Base-by-base conservation (phyloP, 108 stramenopile species). In the Cyclotella baltica region DNA sequence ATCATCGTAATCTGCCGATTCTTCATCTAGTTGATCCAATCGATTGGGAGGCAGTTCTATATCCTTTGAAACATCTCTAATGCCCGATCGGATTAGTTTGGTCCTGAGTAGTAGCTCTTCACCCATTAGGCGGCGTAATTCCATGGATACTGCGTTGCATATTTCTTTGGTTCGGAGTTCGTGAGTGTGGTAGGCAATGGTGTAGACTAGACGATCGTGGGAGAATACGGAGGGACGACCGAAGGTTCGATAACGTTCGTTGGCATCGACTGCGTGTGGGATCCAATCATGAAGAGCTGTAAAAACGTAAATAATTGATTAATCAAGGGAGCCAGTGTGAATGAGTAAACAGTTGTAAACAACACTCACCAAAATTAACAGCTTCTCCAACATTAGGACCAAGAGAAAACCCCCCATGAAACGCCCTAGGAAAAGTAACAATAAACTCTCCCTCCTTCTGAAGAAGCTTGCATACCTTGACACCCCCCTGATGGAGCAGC, bases 381-480 rank as follows among this genome's bases (percentile, higher is more conserved):
- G 98, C 99, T 80, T 99, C 99, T 5, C 97, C 99, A 58, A 88
- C 76, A 84, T 99, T 99, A 18, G 98, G 97, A 9, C 99, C 99
- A 52, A 92, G 75, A 67, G 91, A 93, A 67, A 98, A 99, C 0
- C 99, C 99, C 31, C 96, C 92, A 76, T 99, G 99, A 73, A 96
- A 99, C 0, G 98, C 89, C 61, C 93, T 87, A 48, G 99, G 99
- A 73, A 99, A 98, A 4, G 99, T 99, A 38, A 99, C 90, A 57
- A 99, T 90, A 75, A 93, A 99, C 62, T 96, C 95, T 25, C 98
- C 97, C 20, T 93, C 85, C 75, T 96, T 65, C 72, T 99, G 99
- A 47, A 89, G 73, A 15, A 96, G 74, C 52, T 95, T 93, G 85
- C 86, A 97, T 33, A 98, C 96, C 2, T 89, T 90, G 0, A 98